These are phyloP conservation scores for Flaveria floridana DNA, from an alignment of 140 eudicot genomes.

Conservation along the genomic window DNA sequence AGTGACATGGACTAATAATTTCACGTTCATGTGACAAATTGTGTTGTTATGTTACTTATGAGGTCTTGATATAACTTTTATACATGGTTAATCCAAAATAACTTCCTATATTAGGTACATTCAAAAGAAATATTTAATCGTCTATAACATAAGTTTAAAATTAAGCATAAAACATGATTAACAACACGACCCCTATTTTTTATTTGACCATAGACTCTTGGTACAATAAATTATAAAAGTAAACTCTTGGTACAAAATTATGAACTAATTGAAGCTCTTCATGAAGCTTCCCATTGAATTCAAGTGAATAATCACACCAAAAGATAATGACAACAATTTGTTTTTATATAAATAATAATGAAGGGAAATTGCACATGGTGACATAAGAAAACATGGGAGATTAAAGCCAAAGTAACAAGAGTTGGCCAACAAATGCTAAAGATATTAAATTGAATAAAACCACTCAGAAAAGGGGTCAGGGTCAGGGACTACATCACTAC, in stretches of 20 bases:
- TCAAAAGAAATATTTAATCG: neutral
- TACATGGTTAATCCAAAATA: neutral
- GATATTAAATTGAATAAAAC: slow-evolving; percentile 32
- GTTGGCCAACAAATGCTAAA: slow-evolving; percentile 35
- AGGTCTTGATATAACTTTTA: neutral
- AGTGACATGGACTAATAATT: neutral
- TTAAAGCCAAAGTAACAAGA: slow-evolving; percentile 35
- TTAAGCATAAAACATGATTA: neutral
- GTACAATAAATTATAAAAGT: no score
- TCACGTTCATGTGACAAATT: neutral
- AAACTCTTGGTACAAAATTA: neutral
- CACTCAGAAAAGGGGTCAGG: slow-evolving; percentile 36
- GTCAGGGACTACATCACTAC: slow-evolving; percentile 25
- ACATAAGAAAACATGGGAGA: slow-evolving; percentile 31
- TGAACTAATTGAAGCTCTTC: neutral
- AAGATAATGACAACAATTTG: slow-evolving; percentile 15
- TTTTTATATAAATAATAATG: slow-evolving; percentile 24
- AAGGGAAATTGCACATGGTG: slow-evolving; percentile 34
- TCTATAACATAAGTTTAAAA: neutral
- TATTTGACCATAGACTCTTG: neutral
- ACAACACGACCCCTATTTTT: neutral
- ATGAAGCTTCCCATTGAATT: slow-evolving; percentile 31
- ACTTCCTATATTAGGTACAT: neutral
- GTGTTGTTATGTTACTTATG: neutral
- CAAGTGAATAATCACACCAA: slow-evolving; percentile 24